Conservation (phyloP, 1,139 yeast species). For the Suhomyces terraborum region DNA sequence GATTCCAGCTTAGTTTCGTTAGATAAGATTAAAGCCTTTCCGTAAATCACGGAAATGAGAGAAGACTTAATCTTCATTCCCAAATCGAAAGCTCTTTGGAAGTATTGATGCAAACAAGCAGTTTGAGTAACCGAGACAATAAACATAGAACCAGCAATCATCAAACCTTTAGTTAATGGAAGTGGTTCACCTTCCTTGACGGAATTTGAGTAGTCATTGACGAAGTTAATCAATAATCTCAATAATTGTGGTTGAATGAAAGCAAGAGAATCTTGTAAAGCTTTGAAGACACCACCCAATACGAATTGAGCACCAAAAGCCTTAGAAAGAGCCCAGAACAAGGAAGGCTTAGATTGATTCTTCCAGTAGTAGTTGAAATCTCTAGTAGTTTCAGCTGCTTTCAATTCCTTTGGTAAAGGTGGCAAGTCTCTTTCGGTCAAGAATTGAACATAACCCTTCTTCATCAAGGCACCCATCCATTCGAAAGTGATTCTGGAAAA, state of each 20-base stretch:
- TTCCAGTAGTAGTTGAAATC: constrained; percentile 66
- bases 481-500: constrained; percentile 78
- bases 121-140: constrained; percentile 81
- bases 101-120: constrained; percentile 85
- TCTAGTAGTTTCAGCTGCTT: constrained; percentile 51
- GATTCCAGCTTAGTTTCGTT: constrained; percentile 79
- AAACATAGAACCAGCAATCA: constrained; percentile 85
- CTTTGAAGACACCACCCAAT: constrained; percentile 77
- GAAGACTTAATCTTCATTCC: constrained; percentile 90
- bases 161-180: constrained; percentile 78
- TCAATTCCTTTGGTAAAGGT: constrained; percentile 67
- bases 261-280: constrained; percentile 75
- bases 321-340: constrained; percentile 58
- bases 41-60: constrained; percentile 74
- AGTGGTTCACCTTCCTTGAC: constrained; percentile 33
- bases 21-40: constrained; percentile 77
- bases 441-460: constrained; percentile 72
- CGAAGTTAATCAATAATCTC: constrained; percentile 74
- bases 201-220: constrained; percentile 66
- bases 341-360: constrained; percentile 53
- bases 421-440: constrained; percentile 82
- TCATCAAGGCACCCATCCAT: constrained; percentile 95
- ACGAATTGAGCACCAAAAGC: constrained; percentile 74
- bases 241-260: constrained; percentile 89
- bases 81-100: constrained; percentile 81